phyloP scores from a whole-genome alignment of 805 yeast genomes.

The Lipomyces yamanashiensis region DNA sequence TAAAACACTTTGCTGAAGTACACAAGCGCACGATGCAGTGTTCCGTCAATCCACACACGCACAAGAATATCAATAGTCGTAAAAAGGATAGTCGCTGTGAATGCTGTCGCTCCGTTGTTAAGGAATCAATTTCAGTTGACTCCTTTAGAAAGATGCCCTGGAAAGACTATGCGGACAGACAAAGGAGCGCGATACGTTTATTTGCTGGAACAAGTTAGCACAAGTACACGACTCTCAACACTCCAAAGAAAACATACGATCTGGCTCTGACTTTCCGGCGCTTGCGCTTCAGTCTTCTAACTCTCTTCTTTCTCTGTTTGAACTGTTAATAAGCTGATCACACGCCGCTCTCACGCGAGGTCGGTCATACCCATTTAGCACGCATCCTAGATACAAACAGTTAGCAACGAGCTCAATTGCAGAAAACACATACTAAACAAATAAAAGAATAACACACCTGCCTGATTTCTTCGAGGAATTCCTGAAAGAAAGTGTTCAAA shows the following conservation, averaged over 20 bases:
- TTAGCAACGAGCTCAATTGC: conserved; percentile 4
- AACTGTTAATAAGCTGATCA: conserved; percentile 15
- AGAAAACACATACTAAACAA: background rate
- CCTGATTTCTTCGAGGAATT: conserved; percentile 17
- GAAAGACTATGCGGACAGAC: conserved; percentile 15
- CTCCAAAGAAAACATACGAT: conserved; percentile 51
- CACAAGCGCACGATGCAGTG: background rate
- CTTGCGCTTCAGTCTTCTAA: conserved; percentile 99
- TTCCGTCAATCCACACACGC: conserved; percentile 6
- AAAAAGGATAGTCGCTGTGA: background rate
- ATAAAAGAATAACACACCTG: conserved; percentile 22
- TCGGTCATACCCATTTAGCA: conserved; percentile 36
- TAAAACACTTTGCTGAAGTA: background rate
- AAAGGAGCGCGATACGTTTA: conserved; percentile 23
- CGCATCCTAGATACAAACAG: conserved; percentile 33
- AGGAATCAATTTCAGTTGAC: background rate
- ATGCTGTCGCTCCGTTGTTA: conserved; percentile 12
- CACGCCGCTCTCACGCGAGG: background rate
- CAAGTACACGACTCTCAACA: background rate
- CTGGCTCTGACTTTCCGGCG: conserved; percentile 99
- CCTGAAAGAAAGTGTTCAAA: conserved; percentile 17
- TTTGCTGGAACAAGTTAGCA: conserved; percentile 28
- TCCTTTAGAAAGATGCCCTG: conserved; percentile 3
- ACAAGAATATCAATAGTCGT: background rate
- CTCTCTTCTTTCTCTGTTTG: conserved; percentile 95